These are phyloP conservation scores for Suaeda aralocaspica DNA, from an alignment of 148 eudicot species.

Conservation along the genomic window DNA sequence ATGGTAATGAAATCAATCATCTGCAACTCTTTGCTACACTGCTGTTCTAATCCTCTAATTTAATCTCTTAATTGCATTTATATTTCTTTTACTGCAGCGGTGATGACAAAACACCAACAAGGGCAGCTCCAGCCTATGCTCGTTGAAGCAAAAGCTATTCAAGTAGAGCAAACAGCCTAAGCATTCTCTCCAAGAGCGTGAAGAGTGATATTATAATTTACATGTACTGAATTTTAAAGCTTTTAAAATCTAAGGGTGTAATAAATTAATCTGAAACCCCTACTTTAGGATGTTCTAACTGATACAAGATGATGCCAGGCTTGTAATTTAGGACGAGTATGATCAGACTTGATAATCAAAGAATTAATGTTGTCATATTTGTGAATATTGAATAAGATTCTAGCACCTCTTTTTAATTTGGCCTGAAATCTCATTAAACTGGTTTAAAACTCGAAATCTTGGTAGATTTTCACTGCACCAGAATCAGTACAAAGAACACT, in stretches of 20 bases:
- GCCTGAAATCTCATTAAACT: too few relatives aligned
- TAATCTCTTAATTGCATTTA: neutral
- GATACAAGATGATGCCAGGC: too few relatives aligned
- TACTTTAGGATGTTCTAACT: neutral
- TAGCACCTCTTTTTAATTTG: too few relatives aligned
- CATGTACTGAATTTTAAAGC: neutral
- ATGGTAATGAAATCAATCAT: slow-evolving; percentile 28
- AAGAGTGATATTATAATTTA: neutral
- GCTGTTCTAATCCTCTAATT: neutral
- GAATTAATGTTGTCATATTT: too few relatives aligned
- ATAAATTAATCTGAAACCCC: neutral
- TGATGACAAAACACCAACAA: slow-evolving; percentile 39
- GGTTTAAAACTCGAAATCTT: too few relatives aligned
- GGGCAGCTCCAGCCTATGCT: slow-evolving; percentile 69
- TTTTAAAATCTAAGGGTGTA: neutral
- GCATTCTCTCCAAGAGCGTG: neutral
- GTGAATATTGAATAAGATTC: too few relatives aligned
- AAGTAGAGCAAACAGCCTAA: slow-evolving; percentile 16
- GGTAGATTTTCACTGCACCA: neutral
- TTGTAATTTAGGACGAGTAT: too few relatives aligned
- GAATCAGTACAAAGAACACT: too few relatives aligned
- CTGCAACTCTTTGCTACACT: neutral
- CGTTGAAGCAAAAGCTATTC: slow-evolving; percentile 48
- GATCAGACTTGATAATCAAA: too few relatives aligned
- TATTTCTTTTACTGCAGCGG: slow-evolving; percentile 37